These are phyloP conservation scores for Zygosaccharomyces pseudobailii DNA, from an alignment of 1,139 yeast genomes.

Conservation along the genomic window DNA sequence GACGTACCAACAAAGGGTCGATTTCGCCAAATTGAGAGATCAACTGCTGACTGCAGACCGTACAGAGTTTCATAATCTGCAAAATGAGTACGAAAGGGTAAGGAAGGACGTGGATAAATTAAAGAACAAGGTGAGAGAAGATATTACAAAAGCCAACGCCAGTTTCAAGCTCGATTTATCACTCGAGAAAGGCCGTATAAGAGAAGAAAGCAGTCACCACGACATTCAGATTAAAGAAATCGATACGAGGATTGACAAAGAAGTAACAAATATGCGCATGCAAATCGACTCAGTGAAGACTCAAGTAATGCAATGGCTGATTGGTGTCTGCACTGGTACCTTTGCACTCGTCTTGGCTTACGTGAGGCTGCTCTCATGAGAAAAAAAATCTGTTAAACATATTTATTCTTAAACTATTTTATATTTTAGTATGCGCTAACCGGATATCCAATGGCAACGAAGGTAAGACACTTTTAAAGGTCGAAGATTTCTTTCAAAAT, in stretches of 20 bases:
- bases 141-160: conserved; percentile 85
- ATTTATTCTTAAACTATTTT: not conserved
- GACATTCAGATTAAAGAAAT: conserved; percentile 93
- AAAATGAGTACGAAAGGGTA: conserved; percentile 83
- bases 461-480: conserved; percentile 19
- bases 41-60: conserved; percentile 86
- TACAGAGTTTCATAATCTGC: conserved; percentile 74
- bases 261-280: conserved; percentile 88
- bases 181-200: conserved; percentile 88
- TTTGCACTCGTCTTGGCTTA: conserved; percentile 90
- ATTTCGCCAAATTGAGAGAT: conserved; percentile 88
- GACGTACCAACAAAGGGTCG: conserved; percentile 93
- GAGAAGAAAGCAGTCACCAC: conserved; percentile 89
- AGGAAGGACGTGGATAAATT: conserved; percentile 82
- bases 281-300: conserved; percentile 93
- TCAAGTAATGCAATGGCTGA: conserved; percentile 96
- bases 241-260: conserved; percentile 91
- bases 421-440: not conserved
- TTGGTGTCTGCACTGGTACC: conserved; percentile 97
- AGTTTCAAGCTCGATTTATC: conserved; percentile 86
- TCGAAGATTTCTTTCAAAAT: conserved; percentile 77
- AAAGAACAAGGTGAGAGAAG: conserved; percentile 81
- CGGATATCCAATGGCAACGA: not conserved
- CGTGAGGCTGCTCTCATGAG: conserved; percentile 68
- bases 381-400: not conserved